phyloP scores from a whole-genome alignment of 345 rosid species.

The Pseudoturritis turrita region DNA sequence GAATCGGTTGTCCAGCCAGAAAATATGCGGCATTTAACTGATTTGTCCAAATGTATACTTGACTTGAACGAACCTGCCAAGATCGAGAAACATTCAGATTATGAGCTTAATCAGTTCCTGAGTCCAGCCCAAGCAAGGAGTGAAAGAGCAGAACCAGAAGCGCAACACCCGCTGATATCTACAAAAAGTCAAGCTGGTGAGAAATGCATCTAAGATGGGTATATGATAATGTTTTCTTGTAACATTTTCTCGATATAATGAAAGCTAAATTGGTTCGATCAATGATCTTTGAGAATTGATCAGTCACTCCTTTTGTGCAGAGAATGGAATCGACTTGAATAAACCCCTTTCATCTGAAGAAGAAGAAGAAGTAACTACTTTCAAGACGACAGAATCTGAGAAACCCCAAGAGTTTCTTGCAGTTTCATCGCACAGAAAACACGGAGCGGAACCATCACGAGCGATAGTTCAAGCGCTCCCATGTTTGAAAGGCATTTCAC shows the following conservation, averaged over 20 bases:
- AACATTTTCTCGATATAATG: neutral
- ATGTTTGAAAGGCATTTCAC: neutral
- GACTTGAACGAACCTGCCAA: constrained; percentile 43
- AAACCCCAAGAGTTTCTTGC: neutral
- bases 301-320: neutral
- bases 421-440: neutral
- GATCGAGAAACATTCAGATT: constrained; percentile 27
- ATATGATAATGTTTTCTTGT: neutral
- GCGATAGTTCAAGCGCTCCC: constrained; percentile 13
- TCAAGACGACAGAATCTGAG: neutral
- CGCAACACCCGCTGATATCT: neutral
- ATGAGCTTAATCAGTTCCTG: constrained; percentile 17
- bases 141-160: neutral
- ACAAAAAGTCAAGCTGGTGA: constrained; percentile 1
- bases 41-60: neutral
- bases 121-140: neutral
- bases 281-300: neutral
- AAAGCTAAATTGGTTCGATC: neutral
- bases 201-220: neutral
- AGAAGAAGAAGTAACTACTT: neutral
- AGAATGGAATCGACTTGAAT: constrained; percentile 3
- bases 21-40: neutral
- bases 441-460: neutral
- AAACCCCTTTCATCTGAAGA: neutral
- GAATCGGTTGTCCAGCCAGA: constrained; percentile 5